Base-by-base conservation (phyloP, 352 stramenopile genomes). In the Globisporangium megalacanthum region DNA sequence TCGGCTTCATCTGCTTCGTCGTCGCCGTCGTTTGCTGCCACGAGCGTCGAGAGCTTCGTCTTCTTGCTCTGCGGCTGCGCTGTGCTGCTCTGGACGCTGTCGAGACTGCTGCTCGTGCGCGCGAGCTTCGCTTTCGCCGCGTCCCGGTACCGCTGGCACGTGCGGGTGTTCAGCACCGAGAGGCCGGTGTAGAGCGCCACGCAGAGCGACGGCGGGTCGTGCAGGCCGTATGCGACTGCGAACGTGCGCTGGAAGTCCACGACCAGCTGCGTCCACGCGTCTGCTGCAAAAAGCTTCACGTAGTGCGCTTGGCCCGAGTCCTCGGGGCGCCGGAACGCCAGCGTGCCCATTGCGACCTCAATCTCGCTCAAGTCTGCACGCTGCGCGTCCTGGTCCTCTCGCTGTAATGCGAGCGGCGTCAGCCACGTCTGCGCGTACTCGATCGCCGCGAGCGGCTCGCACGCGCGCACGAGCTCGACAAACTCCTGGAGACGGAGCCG, bases 401-500 rank as follows among this genome's bases (percentile, higher is more conserved):
- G 65, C 52, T 88, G 81, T 61, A 90, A 69, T 4, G 79, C 81
- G 22, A 90, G 68, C 2, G 81, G 79, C 11, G 79, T 86, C 15
- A 94, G 65, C 35, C 77, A 65, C 8, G 66, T 41, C 54, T 80
- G 83, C 4, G 83, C 83, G 33, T 92, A 89, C 36, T 88, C 60
- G 14, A 94, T 73, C 20, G 83, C 83, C 20, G 89, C 75, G n/a
- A 92, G 62, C 10, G 75, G 75, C 57, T 89, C 82, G 51, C 72
- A 71, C 3, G 71, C 70, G 49, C 83, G 83, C n/a, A 92, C 79
- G n/a, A 86, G 65, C 58, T 92, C 83, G 20, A 94, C 65, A 59
- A 92, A 88, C 55, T 86, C 77, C 59, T 94, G 83, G 31, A 92
- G 52, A 8, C 83, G 71, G 35, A 94, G 49, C 9, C 79, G 76